A percentile compares a stretch with the other conserved stretches of the same genome.
Evolutionary conservation across 73 alveolate species (phyloP).

Genomic region (Symbiodinium pilosum): DNA sequence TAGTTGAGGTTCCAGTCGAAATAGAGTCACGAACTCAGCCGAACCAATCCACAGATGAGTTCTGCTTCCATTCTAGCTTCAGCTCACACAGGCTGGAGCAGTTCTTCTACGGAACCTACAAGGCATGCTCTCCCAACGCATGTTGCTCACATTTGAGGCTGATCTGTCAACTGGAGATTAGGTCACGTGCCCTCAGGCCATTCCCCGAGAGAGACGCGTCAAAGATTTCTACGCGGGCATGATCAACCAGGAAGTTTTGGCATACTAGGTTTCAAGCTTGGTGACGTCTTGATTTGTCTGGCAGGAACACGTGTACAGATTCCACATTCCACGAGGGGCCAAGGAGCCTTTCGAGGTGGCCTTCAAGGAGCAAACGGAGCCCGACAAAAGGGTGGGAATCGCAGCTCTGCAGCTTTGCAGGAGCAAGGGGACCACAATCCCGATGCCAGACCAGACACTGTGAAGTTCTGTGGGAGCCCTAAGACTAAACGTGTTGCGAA

Average conservation of each 20-base stretch:
- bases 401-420: too few relatives aligned
- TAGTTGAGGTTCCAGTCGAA: slow-evolving; percentile 39
- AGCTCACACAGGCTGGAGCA: slow-evolving; percentile 35
- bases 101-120: slow-evolving; percentile 52
- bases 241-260: slow-evolving; percentile 15
- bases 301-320: slow-evolving; percentile 61
- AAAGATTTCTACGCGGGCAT: slow-evolving; percentile 74
- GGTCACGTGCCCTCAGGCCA: too few relatives aligned
- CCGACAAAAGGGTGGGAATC: too few relatives aligned
- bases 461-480: not conserved
- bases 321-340: slow-evolving; percentile 45
- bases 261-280: not conserved
- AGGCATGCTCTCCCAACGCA: too few relatives aligned
- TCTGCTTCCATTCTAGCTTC: not conserved
- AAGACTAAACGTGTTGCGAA: too few relatives aligned
- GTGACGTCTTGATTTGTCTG: not conserved
- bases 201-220: slow-evolving; percentile 41
- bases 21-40: not conserved
- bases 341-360: slow-evolving; percentile 9
- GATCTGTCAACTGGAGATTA: too few relatives aligned
- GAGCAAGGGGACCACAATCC: slow-evolving; percentile 89
- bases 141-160: too few relatives aligned
- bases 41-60: not conserved
- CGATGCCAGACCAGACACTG: slow-evolving; percentile 49
- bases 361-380: slow-evolving; percentile 69